Percentiles rank a stretch among this genome's conserved stretches.
Evolutionary conservation across 1,284 basidiomycete species (phyloP).

Genomic region (Marasmius sp.): DNA sequence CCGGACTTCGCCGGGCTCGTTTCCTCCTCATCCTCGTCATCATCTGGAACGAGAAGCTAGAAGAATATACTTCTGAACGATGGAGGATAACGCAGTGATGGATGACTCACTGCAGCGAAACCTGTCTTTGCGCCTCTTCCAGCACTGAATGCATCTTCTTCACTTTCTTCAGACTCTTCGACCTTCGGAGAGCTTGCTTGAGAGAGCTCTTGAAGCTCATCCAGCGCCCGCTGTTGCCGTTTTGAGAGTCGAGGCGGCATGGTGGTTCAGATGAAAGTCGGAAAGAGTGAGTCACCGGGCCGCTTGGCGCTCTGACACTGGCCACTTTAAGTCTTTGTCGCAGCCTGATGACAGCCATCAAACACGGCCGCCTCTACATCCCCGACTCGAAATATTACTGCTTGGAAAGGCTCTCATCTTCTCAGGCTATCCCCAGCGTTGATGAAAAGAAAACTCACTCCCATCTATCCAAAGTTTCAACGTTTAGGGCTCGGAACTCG

Average conservation of each 20-base stretch:
- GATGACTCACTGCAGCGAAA: slow-evolving; percentile 57
- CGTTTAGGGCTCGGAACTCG: too few relatives aligned
- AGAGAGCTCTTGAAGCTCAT: slow-evolving; percentile 66
- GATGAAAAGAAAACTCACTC: too few relatives aligned
- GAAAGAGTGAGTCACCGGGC: too few relatives aligned
- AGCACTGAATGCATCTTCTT: slow-evolving; percentile 23
- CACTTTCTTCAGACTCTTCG: slow-evolving; percentile 24
- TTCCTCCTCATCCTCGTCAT: slow-evolving; percentile 19
- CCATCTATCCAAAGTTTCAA: too few relatives aligned
- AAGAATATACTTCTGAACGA: background rate
- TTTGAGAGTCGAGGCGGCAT: slow-evolving; percentile 82
- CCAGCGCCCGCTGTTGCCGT: slow-evolving; percentile 80
- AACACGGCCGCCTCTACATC: too few relatives aligned
- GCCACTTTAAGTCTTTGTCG: too few relatives aligned
- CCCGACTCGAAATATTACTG: too few relatives aligned
- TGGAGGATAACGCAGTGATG: too few relatives aligned
- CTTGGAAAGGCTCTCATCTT: too few relatives aligned
- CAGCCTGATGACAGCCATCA: too few relatives aligned
- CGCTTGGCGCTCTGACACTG: too few relatives aligned
- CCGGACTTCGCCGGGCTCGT: slow-evolving; percentile 25
- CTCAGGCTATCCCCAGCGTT: too few relatives aligned
- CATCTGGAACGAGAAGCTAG: slow-evolving; percentile 27
- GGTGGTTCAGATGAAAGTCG: background rate
- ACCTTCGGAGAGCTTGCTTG: slow-evolving; percentile 20
- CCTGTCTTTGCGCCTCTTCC: slow-evolving; percentile 28